Evolutionary conservation across 2,329 filamentous ascomycete genomes (phyloP).

Genomic region (Albifimbria verrucaria): DNA sequence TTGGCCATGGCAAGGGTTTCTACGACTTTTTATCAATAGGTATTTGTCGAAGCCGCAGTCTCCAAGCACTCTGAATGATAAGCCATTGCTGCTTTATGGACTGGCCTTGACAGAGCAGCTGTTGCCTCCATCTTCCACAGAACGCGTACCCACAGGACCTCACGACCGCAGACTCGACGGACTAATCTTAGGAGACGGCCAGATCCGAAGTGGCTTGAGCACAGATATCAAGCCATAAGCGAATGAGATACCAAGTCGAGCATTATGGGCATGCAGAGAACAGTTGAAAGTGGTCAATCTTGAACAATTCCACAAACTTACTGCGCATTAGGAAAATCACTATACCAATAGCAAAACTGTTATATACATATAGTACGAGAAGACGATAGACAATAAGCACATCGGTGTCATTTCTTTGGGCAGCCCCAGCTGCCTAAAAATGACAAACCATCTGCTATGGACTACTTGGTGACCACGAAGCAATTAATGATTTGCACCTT

Average conservation of each 20-base stretch:
- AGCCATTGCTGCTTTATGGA: conserved; percentile 59
- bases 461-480: too few relatives aligned
- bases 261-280: background rate
- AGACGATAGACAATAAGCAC: too few relatives aligned
- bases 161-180: conserved; percentile 81
- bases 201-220: conserved; percentile 38
- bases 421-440: too few relatives aligned
- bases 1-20: conserved; percentile 94
- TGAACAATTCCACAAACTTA: too few relatives aligned
- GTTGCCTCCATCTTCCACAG: conserved; percentile 52
- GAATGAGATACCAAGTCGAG: conserved; percentile 8
- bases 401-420: too few relatives aligned
- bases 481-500: too few relatives aligned
- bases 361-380: too few relatives aligned
- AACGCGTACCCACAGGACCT: conserved; percentile 68
- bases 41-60: conserved; percentile 52
- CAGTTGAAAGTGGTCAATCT: background rate
- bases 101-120: conserved; percentile 85
- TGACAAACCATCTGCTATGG: too few relatives aligned
- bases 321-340: too few relatives aligned
- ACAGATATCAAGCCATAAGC: conserved; percentile 39
- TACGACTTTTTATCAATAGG: conserved; percentile 90
- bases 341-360: too few relatives aligned
- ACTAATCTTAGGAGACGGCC: conserved; percentile 68
- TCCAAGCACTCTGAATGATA: conserved; percentile 29